Base-by-base conservation (phyloP, 179 eudicot species). In the Silene coronaria region DNA sequence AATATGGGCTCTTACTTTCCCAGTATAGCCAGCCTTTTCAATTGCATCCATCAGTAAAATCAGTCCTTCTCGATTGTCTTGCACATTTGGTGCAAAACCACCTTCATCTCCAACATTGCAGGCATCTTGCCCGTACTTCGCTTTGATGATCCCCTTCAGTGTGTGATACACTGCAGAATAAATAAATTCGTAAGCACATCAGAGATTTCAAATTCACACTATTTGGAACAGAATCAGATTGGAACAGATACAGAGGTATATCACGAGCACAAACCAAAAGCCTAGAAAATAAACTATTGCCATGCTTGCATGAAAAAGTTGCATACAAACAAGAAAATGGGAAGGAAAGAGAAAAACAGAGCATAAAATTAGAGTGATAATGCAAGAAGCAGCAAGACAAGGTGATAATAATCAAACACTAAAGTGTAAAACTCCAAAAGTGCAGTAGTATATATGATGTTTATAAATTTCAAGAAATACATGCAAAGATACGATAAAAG, bases 31-130 rank as follows among this genome's bases (percentile, higher is more conserved):
- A 75, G 98, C 98, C 88, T 88, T 94, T 76, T 94, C 98, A 85
- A 94, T 94, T 80, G 98, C 98, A 87, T 91, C 94, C 78, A 91
- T 86, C 27, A 94, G 96, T 76, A 94, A 89, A 71, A 84, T 79
- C 70, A 94, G 83, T 53, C 98, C 98, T 80, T 94, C 98, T 68
- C 98, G 84, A 74, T 94, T 94, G 75, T 94, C 98, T 80, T 92
- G 98, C 58, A 94, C 97, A 83, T 94, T 94, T 16, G 98, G 98
- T 55, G 98, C 98, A 85, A 94, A 94, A 70, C 98, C 98, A 72
- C 98, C 98, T 84, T 94, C 98, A 82, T 94, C 98, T 80, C 98
- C 98, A 70, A 94, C 97, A 78, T 94, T 92, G 85, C 98, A 94
- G 24, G 98, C 98, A 80, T 94, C 98, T 85, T 94, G 98, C 72